These are phyloP conservation scores for Backusella parvicylindrica DNA, from an alignment of 192 early-diverging fungal species.

Conservation along the genomic window DNA sequence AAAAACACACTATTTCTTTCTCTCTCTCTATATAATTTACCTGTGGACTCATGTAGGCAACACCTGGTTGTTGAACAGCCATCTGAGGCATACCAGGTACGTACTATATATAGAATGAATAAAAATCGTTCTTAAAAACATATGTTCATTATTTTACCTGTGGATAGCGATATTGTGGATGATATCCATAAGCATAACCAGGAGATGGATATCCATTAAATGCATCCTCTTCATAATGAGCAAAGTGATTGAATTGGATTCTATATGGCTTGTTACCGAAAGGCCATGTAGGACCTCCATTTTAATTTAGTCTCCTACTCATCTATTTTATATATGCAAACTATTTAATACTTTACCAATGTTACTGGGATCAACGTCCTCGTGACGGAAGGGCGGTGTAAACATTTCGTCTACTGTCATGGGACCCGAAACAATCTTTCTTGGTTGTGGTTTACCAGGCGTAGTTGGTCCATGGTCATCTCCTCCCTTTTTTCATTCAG, in stretches of 20 bases:
- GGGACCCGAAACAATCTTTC: not conserved
- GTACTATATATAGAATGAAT: not conserved
- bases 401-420: constrained; percentile 31
- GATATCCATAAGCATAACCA: constrained; percentile 32
- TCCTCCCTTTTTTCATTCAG: constrained; percentile 13
- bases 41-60: constrained; percentile 44
- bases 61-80: constrained; percentile 40
- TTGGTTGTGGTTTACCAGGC: not conserved
- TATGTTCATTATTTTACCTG: constrained; percentile 29
- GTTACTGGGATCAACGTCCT: constrained; percentile 33
- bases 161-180: constrained; percentile 39
- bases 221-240: constrained; percentile 47
- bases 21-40: constrained; percentile 12
- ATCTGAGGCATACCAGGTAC: constrained; percentile 45
- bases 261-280: constrained; percentile 50
- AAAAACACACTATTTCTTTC: no score
- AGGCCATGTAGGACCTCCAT: constrained; percentile 52
- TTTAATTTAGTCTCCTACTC: not conserved
- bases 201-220: constrained; percentile 40
- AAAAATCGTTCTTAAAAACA: constrained; percentile 18
- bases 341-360: constrained; percentile 30
- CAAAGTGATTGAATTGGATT: constrained; percentile 46
- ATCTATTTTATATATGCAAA: not conserved
- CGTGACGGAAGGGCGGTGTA: constrained; percentile 45
- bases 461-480: not conserved